These are phyloP conservation scores for Vitis labrusca DNA, from an alignment of 164 flowering plant genomes.

Conservation along the genomic window DNA sequence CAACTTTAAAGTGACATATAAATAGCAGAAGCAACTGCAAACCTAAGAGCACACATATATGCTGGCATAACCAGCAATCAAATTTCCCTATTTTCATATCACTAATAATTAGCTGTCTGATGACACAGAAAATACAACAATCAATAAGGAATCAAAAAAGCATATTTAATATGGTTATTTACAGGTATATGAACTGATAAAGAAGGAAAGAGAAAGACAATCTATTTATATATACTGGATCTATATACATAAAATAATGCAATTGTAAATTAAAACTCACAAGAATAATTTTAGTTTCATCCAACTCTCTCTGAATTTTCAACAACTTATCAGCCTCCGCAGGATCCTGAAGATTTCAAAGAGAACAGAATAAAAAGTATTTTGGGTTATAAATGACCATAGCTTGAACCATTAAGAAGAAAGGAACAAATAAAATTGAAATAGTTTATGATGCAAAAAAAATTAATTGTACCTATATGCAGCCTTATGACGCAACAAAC, in stretches of 20 bases:
- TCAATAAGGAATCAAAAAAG: neutral
- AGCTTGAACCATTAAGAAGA: neutral
- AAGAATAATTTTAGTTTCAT: constrained; percentile 98
- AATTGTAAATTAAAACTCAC: constrained; percentile 44
- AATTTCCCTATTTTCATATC: neutral
- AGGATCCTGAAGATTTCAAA: constrained; percentile 64
- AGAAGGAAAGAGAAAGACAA: neutral
- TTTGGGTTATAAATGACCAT: neutral
- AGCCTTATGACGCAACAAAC: no score
- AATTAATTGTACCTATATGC: no score
- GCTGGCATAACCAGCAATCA: neutral
- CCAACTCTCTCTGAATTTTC: constrained; percentile 94
- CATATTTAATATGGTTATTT: neutral
- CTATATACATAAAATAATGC: constrained; percentile 2
- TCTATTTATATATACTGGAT: neutral
- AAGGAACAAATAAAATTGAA: no score
- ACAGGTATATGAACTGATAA: neutral
- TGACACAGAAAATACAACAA: neutral
- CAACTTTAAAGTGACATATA: neutral
- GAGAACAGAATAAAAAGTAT: neutral
- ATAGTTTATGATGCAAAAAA: no score
- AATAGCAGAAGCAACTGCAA: neutral
- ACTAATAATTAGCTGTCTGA: neutral
- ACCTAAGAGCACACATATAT: neutral
- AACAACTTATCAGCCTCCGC: constrained; percentile 97